phyloP scores from a whole-genome alignment of 352 stramenopile genomes.

The Halophytophthora polymorphica region DNA sequence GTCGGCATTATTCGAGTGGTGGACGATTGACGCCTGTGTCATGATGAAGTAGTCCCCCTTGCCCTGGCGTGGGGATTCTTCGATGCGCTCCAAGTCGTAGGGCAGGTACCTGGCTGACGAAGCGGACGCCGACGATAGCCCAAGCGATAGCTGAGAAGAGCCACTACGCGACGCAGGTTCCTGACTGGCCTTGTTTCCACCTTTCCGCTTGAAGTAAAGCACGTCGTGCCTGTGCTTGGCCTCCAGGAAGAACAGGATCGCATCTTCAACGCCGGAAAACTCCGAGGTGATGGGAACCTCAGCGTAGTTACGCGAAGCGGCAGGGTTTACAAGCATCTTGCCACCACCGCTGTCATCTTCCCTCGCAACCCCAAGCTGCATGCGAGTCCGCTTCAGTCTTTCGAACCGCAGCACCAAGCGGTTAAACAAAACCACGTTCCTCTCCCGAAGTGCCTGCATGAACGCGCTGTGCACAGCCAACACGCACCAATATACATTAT shows the following conservation, averaged over 20 bases:
- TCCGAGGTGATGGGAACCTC: conserved; percentile 1
- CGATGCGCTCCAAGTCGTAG: conserved; percentile 53
- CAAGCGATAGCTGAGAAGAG: conserved; percentile 23
- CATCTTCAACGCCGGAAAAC: conserved; percentile 50
- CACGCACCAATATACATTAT: background rate
- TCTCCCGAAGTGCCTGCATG: conserved; percentile 32
- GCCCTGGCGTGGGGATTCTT: conserved; percentile 22
- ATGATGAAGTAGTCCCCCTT: conserved; percentile 68
- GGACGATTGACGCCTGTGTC: conserved; percentile 54
- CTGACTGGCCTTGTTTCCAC: conserved; percentile 4
- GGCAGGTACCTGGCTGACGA: conserved; percentile 39
- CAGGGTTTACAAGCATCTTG: background rate
- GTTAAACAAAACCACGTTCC: conserved; percentile 34
- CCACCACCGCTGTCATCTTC: background rate
- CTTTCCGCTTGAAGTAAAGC: conserved; percentile 56
- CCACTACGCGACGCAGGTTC: background rate
- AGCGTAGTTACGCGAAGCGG: conserved; percentile 5
- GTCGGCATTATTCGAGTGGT: conserved; percentile 41
- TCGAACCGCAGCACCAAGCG: conserved; percentile 30
- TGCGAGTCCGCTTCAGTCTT: conserved; percentile 14
- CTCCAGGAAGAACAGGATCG: conserved; percentile 65
- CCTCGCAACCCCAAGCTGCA: background rate
- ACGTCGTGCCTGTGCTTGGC: conserved; percentile 70
- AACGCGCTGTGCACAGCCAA: conserved; percentile 15
- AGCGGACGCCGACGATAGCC: conserved; percentile 17